A percentile compares a stretch with the other conserved stretches of the same genome.
Evolutionary conservation across 108 stramenopile species (phyloP).

Genomic region (Cylindrotheca closterium): DNA sequence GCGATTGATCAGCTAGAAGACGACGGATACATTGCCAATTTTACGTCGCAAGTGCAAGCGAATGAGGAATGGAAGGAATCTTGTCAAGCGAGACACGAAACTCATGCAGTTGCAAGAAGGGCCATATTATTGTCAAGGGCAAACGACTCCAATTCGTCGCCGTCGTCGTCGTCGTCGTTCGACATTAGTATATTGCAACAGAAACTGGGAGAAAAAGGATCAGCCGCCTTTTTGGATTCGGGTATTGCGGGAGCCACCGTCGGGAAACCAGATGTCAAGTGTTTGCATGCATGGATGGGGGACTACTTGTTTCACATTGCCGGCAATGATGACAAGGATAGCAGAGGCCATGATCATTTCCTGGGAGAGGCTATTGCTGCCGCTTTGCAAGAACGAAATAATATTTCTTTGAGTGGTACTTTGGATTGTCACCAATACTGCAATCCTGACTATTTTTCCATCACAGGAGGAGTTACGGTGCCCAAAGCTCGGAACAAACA

Average conservation of each 20-base stretch:
- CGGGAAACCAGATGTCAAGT: conserved; percentile 46
- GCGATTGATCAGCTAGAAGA: conserved; percentile 37
- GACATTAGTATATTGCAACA: conserved; percentile 5
- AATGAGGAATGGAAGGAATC: conserved; percentile 1
- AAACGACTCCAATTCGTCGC: too few species aligned
- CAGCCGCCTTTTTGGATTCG: conserved; percentile 23
- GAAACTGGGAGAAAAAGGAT: conserved; percentile 31
- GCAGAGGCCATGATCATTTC: conserved; percentile 12
- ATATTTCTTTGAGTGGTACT: conserved; percentile 31
- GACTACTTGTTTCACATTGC: conserved; percentile 45
- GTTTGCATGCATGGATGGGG: conserved; percentile 45
- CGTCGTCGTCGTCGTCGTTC: too few species aligned
- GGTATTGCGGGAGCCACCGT: conserved; percentile 38
- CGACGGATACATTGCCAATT: conserved; percentile 31
- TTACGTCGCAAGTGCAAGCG: conserved; percentile 15
- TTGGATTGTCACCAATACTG: conserved; percentile 29
- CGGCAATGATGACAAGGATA: too few species aligned
- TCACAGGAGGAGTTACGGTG: conserved; percentile 10
- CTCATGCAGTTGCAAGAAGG: conserved; percentile 30
- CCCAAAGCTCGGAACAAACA: conserved; percentile 44
- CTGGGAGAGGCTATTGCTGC: conserved; percentile 27
- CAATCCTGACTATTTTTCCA: conserved; percentile 25
- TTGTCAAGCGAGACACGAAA: conserved; percentile 20
- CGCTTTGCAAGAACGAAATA: conserved; percentile 12
- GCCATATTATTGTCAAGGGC: conserved; percentile 9